Percentiles rank a stretch among this genome's conserved stretches.
Conservation (phyloP, 208 protist species). For the Tritrichomonas foetus region DNA sequence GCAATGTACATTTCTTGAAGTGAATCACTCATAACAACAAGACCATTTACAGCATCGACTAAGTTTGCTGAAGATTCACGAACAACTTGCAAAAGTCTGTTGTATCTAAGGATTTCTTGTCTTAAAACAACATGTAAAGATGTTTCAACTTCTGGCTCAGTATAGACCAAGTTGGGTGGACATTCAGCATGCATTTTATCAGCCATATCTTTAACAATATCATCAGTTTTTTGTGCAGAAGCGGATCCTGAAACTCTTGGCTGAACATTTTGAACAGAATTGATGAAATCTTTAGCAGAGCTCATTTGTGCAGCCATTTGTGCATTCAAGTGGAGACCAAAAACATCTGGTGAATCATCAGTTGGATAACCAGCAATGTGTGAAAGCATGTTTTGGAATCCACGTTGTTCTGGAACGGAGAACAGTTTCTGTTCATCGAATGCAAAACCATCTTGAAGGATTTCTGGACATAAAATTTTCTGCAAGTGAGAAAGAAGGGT, state of each 20-base stretch:
- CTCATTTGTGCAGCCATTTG: slow-evolving; percentile 71
- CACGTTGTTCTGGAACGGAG: neutral
- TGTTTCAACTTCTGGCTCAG: slow-evolving; percentile 71
- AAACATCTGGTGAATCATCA: slow-evolving; percentile 80
- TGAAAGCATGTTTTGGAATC: neutral
- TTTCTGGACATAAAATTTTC: slow-evolving; percentile 68
- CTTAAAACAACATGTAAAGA: slow-evolving; percentile 79
- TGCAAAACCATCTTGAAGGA: slow-evolving; percentile 76
- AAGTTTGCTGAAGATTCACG: slow-evolving; percentile 62
- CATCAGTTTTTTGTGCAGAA: neutral
- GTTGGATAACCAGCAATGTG: slow-evolving; percentile 40
- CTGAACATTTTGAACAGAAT: neutral
- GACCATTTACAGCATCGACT: slow-evolving; percentile 83
- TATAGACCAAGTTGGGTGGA: neutral
- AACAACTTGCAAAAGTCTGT: slow-evolving; percentile 72
- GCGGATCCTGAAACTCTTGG: neutral
- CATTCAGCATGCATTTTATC: neutral
- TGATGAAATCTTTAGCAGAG: slow-evolving; percentile 64
- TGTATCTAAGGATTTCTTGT: slow-evolving; percentile 90
- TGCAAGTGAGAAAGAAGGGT: slow-evolving; percentile 76
- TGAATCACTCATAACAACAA: slow-evolving; percentile 83
- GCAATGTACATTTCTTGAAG: slow-evolving; percentile 84
- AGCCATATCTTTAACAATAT: neutral
- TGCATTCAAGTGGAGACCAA: slow-evolving; percentile 92
- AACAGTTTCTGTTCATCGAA: slow-evolving; percentile 41